Evolutionary conservation across 78 protist species (phyloP).

Genomic region (Thecamonas trahens): DNA sequence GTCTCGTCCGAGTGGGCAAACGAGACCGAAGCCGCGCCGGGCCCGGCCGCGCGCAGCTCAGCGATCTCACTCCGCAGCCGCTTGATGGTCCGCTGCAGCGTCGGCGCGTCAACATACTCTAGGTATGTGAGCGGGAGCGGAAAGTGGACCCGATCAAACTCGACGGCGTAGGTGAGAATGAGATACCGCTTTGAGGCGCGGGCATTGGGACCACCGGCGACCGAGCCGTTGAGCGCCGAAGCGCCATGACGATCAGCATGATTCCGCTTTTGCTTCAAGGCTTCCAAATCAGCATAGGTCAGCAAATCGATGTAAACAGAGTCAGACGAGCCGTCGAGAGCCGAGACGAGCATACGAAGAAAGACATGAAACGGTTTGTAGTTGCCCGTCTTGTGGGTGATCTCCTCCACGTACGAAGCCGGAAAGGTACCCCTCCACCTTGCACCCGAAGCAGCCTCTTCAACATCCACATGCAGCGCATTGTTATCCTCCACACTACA

Average conservation of each 20-base stretch:
- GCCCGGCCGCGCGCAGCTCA: not conserved
- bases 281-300: slow-evolving; percentile 12
- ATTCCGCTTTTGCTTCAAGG: slow-evolving; percentile 1
- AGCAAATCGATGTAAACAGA: slow-evolving; percentile 4
- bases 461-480: not conserved
- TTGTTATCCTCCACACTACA: no score
- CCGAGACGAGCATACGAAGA: slow-evolving; percentile 10
- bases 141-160: slow-evolving; percentile 30
- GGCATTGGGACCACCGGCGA: no score
- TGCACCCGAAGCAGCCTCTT: not conserved
- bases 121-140: slow-evolving; percentile 21
- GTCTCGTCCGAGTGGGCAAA: not conserved
- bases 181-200: slow-evolving; percentile 23
- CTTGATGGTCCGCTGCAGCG: not conserved
- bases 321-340: not conserved
- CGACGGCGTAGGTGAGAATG: slow-evolving; percentile 16
- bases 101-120: not conserved
- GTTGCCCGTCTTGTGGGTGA: slow-evolving; percentile 25
- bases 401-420: slow-evolving; percentile 7
- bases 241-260: not conserved
- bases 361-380: slow-evolving; percentile 10
- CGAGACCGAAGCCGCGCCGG: not conserved
- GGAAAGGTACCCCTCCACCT: not conserved
- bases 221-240: no score
- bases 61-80: slow-evolving; percentile 12